Conservation (phyloP, 371 early-diverging fungal species). For the Lichtheimia corymbifera region DNA sequence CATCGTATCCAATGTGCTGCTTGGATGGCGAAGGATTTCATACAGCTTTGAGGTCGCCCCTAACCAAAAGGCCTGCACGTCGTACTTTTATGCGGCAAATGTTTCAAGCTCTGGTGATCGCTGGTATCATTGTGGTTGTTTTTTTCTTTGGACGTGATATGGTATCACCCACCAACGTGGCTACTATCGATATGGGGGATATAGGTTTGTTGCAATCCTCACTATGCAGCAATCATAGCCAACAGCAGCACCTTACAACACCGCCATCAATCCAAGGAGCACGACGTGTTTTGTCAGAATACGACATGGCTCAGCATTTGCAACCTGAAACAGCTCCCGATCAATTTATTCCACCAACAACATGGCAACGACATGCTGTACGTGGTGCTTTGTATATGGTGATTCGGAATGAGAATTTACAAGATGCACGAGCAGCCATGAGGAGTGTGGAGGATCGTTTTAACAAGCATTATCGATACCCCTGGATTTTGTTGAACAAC, state of each 20-base stretch:
- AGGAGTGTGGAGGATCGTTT: slow-evolving; percentile 50
- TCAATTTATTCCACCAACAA: slow-evolving; percentile 8
- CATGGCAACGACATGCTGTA: slow-evolving; percentile 23
- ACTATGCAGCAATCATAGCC: neutral
- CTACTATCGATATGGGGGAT: slow-evolving; percentile 11
- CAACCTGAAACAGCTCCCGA: slow-evolving; percentile 14
- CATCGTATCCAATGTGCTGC: slow-evolving; percentile 10
- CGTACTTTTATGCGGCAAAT: slow-evolving; percentile 15
- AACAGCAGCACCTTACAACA: neutral
- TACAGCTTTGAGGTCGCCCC: slow-evolving; percentile 10
- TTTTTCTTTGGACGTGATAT: slow-evolving; percentile 10
- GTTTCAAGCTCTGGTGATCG: slow-evolving; percentile 7
- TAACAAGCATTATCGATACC: slow-evolving; percentile 40
- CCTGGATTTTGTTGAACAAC: slow-evolving; percentile 52
- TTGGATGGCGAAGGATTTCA: slow-evolving; percentile 6
- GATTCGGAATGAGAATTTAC: slow-evolving; percentile 32
- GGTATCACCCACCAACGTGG: slow-evolving; percentile 3
- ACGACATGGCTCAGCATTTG: slow-evolving; percentile 7
- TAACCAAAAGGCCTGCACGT: slow-evolving; percentile 9
- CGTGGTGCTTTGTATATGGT: slow-evolving; percentile 38
- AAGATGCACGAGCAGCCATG: slow-evolving; percentile 34
- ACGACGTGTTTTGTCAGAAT: neutral
- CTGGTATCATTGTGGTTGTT: slow-evolving; percentile 1
- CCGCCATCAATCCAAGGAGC: too few species aligned
- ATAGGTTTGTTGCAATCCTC: slow-evolving; percentile 10